phyloP scores from a whole-genome alignment of 116 monocot species.

The Posidonia oceanica region DNA sequence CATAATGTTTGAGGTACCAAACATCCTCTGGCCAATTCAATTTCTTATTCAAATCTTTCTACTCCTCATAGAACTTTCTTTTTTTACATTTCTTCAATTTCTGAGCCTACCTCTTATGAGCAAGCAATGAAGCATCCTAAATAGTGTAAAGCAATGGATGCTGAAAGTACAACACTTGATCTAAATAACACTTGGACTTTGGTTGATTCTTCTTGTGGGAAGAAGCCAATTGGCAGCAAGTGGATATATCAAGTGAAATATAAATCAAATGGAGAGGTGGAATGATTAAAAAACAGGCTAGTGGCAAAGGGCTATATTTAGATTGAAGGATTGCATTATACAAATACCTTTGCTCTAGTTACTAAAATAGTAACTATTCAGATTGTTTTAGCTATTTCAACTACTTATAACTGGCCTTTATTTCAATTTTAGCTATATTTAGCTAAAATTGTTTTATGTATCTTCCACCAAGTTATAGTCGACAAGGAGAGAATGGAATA shows the following conservation, averaged over 20 bases:
- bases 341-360: neutral
- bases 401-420: neutral
- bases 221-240: neutral
- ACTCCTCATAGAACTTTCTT: too few species aligned
- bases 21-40: too few species aligned
- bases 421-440: too few species aligned
- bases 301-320: neutral
- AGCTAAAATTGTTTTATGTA: too few species aligned
- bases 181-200: too few species aligned
- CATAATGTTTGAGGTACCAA: too few species aligned
- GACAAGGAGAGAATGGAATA: neutral
- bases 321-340: neutral
- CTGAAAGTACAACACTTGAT: too few species aligned
- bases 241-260: neutral
- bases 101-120: too few species aligned
- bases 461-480: neutral
- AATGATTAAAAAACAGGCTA: neutral
- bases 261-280: neutral
- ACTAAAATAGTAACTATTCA: neutral
- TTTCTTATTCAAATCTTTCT: too few species aligned
- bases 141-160: too few species aligned
- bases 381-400: neutral
- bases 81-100: too few species aligned
- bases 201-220: neutral
- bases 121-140: too few species aligned